Base-by-base conservation (phyloP, 108 stramenopile species). In the Skeletonema tropicum region DNA sequence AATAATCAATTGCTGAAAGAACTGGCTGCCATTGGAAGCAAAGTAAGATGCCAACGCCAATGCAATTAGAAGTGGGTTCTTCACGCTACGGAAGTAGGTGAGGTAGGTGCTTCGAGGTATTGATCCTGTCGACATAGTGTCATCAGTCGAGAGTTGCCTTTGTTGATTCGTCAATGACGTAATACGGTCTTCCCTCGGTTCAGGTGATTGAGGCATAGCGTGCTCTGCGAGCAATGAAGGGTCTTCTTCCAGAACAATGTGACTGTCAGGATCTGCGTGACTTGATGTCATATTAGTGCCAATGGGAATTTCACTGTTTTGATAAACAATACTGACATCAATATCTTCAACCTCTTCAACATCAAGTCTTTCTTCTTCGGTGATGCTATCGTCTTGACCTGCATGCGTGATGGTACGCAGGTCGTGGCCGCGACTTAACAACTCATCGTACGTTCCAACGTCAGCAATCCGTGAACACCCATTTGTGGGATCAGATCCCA, bases 1-100 rank as follows among this genome's bases (percentile, higher is more conserved):
- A 38, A 94, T 80, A 2, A 84, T 85, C 62, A 83, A 87, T 48
- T 95, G 94, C 87, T 96, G 95, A 64, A 86, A 86, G 41, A 96
- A 88, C 60, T 89, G 89, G 11, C 90, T 89, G 10, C 88, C 88
- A 70, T 93, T 94, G 23, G 88, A 76, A 11, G 83, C 59, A 25
- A 87, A 63, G 76, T 88, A 97, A 2, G 91, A 83, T 7, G 71
- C 46, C 8, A 92, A 14, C 73, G 88, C 87, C 12, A 79, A 71
- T 49, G 71, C 70, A 30, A 97, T 66, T 11, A 97, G 71, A 10
- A 77, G 19, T 11, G 95, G 95, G 60, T 84, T 90, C 46, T 83
- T 63, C 17, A 93, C 87, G 7, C 88, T 77, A 48, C 84, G 87
- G 32, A 96, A 79, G 75, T 96, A 96, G 10, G 90, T 76, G 10